Evolutionary conservation across 495 filamentous ascomycete species (phyloP), one percentile per base, ranked within the genome.

Genomic region (Lichenothelia convexa): DNA sequence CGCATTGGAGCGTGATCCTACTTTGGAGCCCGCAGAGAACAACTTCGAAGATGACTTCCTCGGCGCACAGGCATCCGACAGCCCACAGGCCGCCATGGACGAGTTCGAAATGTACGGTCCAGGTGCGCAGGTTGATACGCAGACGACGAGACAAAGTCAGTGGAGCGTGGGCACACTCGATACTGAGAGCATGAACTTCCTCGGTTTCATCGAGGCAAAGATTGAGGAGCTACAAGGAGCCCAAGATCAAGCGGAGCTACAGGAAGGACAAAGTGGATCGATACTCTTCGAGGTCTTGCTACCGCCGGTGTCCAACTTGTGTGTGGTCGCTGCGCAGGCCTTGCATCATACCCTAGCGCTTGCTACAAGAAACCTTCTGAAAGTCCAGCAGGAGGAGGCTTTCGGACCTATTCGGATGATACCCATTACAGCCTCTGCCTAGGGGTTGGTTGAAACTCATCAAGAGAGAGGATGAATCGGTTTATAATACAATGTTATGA

Each of bases 291-390:
- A 71, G 34, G 54, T 67, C 18, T 47, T 86, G 11, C 59, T 81
- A 15, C 65, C 75, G 17, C 63, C 64, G 1, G 39, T 34, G 17
- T 51, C 63, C 18, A 71, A 72, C 24, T 65, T 59, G 19, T 60
- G 59, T 11, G 54, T 63, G 12, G 69, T 82, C 0, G 78, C 77
- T 24, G 75, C 74, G 6, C 78, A 84, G 45, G 81, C 65, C 1
- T 64, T 91, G 40, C 68, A 79, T 53, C 75, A 87, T 55, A 63
- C 73, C 9, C 65, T 91, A 12, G 61, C 67, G 13, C 69, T 87
- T 5, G 75, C 68, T 7, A 82, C 73, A 7, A 79, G 71, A 57
- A 64, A 62, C 1, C 47, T 71, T 34, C 45, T 80, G 27, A 47
- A 54, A 21, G 65, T 78, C 2, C 45, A 58, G 44, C 76, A 80